phyloP scores from a whole-genome alignment of 352 stramenopile genomes.

The Globisporangium uncinulatum region DNA sequence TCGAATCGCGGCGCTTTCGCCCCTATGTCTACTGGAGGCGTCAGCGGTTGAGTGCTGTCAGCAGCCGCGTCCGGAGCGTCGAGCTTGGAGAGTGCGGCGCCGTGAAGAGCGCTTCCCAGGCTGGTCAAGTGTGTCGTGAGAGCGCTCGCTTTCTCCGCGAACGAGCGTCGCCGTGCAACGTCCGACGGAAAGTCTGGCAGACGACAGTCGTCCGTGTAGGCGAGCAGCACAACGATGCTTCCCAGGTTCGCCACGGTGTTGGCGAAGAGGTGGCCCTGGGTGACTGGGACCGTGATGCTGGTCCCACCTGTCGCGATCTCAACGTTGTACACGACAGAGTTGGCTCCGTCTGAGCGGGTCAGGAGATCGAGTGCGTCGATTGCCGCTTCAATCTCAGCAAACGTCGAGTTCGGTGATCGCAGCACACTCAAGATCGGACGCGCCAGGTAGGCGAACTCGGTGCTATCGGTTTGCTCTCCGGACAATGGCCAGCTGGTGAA shows the following conservation, averaged over 20 bases:
- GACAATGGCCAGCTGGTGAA: slow-evolving; percentile 7
- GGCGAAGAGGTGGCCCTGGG: slow-evolving; percentile 31
- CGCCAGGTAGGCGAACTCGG: slow-evolving; percentile 1
- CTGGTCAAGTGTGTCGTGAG: slow-evolving; percentile 27
- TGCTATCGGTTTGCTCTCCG: background rate
- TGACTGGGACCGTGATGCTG: slow-evolving; percentile 5
- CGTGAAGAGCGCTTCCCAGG: slow-evolving; percentile 2
- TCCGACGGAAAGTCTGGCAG: slow-evolving; percentile 16
- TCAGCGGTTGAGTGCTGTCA: too few species aligned
- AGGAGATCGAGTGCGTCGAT: slow-evolving; percentile 7
- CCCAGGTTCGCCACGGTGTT: slow-evolving; percentile 32
- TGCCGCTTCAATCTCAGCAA: slow-evolving; percentile 4
- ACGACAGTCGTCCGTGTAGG: slow-evolving; percentile 34
- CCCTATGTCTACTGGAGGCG: too few species aligned
- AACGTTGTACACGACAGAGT: slow-evolving; percentile 5
- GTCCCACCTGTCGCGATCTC: background rate
- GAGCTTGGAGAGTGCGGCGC: background rate
- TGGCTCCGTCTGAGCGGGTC: slow-evolving; percentile 7
- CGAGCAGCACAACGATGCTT: slow-evolving; percentile 32
- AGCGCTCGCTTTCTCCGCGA: slow-evolving; percentile 18
- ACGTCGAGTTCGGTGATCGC: slow-evolving; percentile 1
- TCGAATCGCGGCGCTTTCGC: background rate
- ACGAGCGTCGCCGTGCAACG: slow-evolving; percentile 5
- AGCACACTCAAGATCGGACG: slow-evolving; percentile 6
- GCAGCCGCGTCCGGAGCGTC: background rate